Evolutionary conservation across 495 filamentous ascomycete genomes (phyloP).

Genomic region (Daldinia decipiens): DNA sequence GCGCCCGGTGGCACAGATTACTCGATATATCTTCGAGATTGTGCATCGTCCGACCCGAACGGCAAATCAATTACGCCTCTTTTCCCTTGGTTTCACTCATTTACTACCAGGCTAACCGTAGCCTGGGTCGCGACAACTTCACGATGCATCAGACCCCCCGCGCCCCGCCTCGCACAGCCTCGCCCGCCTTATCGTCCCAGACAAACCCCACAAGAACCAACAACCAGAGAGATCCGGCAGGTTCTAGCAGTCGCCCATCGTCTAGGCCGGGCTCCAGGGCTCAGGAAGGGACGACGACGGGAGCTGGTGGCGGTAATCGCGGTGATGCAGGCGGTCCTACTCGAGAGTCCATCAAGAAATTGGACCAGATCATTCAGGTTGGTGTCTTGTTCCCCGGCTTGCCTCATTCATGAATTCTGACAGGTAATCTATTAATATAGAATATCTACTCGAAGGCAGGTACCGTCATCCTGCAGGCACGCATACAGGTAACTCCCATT

Average conservation of each 20-base stretch:
- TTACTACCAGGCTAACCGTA: slow-evolving; percentile 16
- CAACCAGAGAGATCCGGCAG: slow-evolving; percentile 71
- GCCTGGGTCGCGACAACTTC: slow-evolving; percentile 27
- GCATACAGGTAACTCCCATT: slow-evolving; percentile 73
- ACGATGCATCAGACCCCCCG: slow-evolving; percentile 88
- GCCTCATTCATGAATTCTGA: slow-evolving; percentile 10
- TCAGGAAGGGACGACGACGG: slow-evolving; percentile 52
- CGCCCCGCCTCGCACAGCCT: slow-evolving; percentile 70
- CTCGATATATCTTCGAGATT: slow-evolving; percentile 26
- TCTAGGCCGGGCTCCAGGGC: slow-evolving; percentile 52
- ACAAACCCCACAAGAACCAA: slow-evolving; percentile 76
- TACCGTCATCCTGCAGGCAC: slow-evolving; percentile 82
- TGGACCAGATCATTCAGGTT: slow-evolving; percentile 93
- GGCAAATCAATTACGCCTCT: slow-evolving; percentile 13
- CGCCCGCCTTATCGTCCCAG: slow-evolving; percentile 71
- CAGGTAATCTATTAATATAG: slow-evolving; percentile 54
- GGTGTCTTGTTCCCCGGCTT: slow-evolving; percentile 31
- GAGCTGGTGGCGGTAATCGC: slow-evolving; percentile 57
- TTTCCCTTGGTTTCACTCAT: slow-evolving; percentile 1
- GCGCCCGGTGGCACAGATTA: slow-evolving; percentile 19
- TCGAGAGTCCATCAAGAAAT: slow-evolving; percentile 74
- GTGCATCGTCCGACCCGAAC: slow-evolving; percentile 25
- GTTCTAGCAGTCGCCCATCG: slow-evolving; percentile 49
- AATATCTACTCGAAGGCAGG: slow-evolving; percentile 93
- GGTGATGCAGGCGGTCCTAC: slow-evolving; percentile 56